phyloP scores from a whole-genome alignment of 1,284 basidiomycete genomes.

The Tranzscheliella williamsii region DNA sequence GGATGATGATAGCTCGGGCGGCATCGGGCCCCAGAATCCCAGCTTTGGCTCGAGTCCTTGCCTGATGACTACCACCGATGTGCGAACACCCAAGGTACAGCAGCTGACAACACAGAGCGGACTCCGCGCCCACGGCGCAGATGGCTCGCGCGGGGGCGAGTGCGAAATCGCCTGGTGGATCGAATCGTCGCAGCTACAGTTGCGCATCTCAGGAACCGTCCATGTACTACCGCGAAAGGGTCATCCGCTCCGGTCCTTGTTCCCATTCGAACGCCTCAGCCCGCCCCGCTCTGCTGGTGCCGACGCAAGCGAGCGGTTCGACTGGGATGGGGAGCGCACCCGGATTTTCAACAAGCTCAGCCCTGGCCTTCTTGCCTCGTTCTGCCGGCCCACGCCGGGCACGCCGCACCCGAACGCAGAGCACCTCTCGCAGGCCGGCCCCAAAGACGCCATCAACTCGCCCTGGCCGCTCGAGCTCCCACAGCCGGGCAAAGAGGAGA shows the following conservation, averaged over 20 bases:
- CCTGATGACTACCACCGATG: slow-evolving; percentile 61
- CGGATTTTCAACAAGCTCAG: slow-evolving; percentile 60
- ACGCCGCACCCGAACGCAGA: slow-evolving; percentile 41
- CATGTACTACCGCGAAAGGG: slow-evolving; percentile 53
- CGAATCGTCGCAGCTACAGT: slow-evolving; percentile 56
- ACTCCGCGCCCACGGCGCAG: slow-evolving; percentile 14
- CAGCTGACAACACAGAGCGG: slow-evolving; percentile 46
- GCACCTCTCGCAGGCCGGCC: slow-evolving; percentile 3
- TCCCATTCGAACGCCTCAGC: slow-evolving; percentile 32
- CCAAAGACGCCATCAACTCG: slow-evolving; percentile 26
- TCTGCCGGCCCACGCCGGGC: slow-evolving; percentile 60
- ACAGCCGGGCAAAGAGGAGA: slow-evolving; percentile 51
- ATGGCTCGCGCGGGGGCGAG: slow-evolving; percentile 31
- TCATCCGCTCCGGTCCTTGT: slow-evolving; percentile 30
- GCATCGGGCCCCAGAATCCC: slow-evolving; percentile 37
- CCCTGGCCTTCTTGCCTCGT: slow-evolving; percentile 60
- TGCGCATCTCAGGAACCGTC: slow-evolving; percentile 57
- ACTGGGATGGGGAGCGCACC: slow-evolving; percentile 60
- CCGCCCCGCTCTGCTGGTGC: slow-evolving; percentile 18
- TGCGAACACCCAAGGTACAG: slow-evolving; percentile 59
- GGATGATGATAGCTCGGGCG: slow-evolving; percentile 35
- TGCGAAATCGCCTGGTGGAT: slow-evolving; percentile 62
- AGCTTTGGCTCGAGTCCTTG: slow-evolving; percentile 48
- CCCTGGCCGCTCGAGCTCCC: slow-evolving; percentile 54
- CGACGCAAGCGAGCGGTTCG: slow-evolving; percentile 42